Evolutionary conservation across 1,284 basidiomycete genomes (phyloP).

Genomic region (Pseudozyma flocculosa): DNA sequence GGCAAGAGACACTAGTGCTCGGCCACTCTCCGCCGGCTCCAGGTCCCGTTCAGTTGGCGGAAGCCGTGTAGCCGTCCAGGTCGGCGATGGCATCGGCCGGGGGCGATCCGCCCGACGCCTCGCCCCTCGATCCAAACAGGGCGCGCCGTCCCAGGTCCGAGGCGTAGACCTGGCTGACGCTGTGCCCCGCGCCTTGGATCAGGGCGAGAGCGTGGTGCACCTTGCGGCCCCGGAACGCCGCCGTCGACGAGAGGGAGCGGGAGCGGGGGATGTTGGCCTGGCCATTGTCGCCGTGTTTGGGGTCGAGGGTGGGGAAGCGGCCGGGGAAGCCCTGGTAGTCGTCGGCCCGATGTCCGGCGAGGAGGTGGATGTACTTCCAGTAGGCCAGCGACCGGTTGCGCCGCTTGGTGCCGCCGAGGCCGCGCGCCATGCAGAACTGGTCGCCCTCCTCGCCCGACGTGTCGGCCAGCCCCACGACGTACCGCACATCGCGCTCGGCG

Average conservation of each 20-base stretch:
- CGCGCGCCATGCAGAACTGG: slow-evolving; percentile 42
- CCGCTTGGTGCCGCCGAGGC: slow-evolving; percentile 26
- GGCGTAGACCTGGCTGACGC: slow-evolving; percentile 41
- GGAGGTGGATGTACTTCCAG: slow-evolving; percentile 49
- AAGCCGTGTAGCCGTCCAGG: slow-evolving; percentile 17
- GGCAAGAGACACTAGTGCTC: too few species aligned
- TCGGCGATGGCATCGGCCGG: slow-evolving; percentile 7
- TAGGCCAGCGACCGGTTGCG: slow-evolving; percentile 33
- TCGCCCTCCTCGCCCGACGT: slow-evolving; percentile 26
- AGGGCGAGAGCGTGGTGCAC: slow-evolving; percentile 41
- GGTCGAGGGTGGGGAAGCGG: slow-evolving; percentile 27
- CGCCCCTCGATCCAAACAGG: slow-evolving; percentile 32
- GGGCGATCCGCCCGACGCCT: slow-evolving; percentile 4
- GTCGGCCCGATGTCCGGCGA: slow-evolving; percentile 11
- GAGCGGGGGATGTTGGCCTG: slow-evolving; percentile 12
- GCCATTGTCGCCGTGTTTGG: slow-evolving; percentile 3
- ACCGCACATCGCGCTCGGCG: slow-evolving; percentile 36
- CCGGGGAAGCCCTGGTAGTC: slow-evolving; percentile 27
- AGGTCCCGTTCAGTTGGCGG: too few species aligned
- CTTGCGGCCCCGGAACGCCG: slow-evolving; percentile 12
- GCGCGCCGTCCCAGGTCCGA: slow-evolving; percentile 42
- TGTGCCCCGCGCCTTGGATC: slow-evolving; percentile 42
- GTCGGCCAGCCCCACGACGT: slow-evolving; percentile 37
- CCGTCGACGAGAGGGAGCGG: slow-evolving; percentile 4
- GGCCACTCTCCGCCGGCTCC: too few species aligned